phyloP scores from a whole-genome alignment of 2,329 filamentous ascomycete genomes.

The Fusarium concolor region DNA sequence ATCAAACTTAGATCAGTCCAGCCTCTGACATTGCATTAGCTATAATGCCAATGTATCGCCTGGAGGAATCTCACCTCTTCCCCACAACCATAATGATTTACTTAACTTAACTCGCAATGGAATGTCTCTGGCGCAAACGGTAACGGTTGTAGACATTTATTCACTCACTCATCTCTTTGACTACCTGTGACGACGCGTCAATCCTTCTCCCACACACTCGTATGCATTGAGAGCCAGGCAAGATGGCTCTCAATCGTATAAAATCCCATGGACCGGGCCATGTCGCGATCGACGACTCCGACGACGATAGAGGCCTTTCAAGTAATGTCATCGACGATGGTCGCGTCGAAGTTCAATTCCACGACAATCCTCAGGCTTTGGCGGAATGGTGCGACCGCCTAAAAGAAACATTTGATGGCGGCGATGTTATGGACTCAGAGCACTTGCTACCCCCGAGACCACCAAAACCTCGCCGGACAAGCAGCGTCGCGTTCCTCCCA shows the following conservation, averaged over 20 bases:
- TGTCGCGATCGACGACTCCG: slow-evolving; percentile 40
- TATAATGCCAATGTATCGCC: neutral
- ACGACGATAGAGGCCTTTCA: slow-evolving; percentile 36
- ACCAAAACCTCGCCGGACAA: slow-evolving; percentile 36
- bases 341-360: slow-evolving; percentile 49
- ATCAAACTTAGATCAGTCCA: neutral
- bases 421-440: slow-evolving; percentile 8
- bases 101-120: slow-evolving; percentile 2
- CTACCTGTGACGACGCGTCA: neutral
- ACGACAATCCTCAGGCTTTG: slow-evolving; percentile 45
- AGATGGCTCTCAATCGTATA: slow-evolving; percentile 47
- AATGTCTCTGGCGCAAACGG: neutral
- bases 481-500: slow-evolving; percentile 34
- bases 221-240: neutral
- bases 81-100: slow-evolving; percentile 2
- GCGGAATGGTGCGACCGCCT: slow-evolving; percentile 44
- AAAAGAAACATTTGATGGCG: slow-evolving; percentile 25
- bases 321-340: slow-evolving; percentile 47
- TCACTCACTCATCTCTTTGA: neutral
- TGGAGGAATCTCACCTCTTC: neutral
- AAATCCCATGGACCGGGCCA: slow-evolving; percentile 47
- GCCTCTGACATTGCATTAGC: neutral
- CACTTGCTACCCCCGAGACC: slow-evolving; percentile 23
- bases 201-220: neutral
- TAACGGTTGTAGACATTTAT: neutral